phyloP scores from a whole-genome alignment of 495 filamentous ascomycete species.

The Poronia punctata region DNA sequence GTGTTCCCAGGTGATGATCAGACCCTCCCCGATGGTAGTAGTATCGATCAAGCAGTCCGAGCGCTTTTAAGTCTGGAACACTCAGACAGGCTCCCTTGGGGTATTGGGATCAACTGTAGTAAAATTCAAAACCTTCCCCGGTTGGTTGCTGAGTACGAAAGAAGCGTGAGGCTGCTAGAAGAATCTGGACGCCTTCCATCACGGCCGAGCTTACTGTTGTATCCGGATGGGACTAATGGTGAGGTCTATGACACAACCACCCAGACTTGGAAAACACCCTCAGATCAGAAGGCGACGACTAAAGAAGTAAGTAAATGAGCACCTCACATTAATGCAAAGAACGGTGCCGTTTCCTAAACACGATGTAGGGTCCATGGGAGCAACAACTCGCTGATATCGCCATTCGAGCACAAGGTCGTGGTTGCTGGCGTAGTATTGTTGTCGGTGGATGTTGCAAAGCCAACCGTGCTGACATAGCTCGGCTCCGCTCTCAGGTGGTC shows the following conservation, averaged over 20 bases:
- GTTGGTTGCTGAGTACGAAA: slow-evolving; percentile 42
- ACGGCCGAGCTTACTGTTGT: slow-evolving; percentile 54
- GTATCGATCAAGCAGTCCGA: slow-evolving; percentile 38
- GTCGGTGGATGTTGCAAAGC: slow-evolving; percentile 60
- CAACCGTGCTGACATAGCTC: slow-evolving; percentile 41
- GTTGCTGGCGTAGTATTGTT: slow-evolving; percentile 44
- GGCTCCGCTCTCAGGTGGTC: slow-evolving; percentile 26
- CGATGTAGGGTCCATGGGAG: slow-evolving; percentile 42
- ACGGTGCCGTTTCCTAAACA: slow-evolving; percentile 5
- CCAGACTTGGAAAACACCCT: slow-evolving; percentile 48
- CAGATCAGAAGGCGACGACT: slow-evolving; percentile 6
- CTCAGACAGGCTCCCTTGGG: slow-evolving; percentile 40
- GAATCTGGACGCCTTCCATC: slow-evolving; percentile 16
- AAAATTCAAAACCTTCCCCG: slow-evolving; percentile 45
- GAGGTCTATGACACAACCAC: slow-evolving; percentile 57
- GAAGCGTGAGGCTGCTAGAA: slow-evolving; percentile 29
- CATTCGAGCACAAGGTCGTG: slow-evolving; percentile 47
- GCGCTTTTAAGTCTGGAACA: slow-evolving; percentile 30
- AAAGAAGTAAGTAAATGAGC: slow-evolving; percentile 10
- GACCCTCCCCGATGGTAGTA: slow-evolving; percentile 39
- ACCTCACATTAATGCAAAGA: slow-evolving; percentile 1
- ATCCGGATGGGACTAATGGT: slow-evolving; percentile 63
- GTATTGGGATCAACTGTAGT: slow-evolving; percentile 63
- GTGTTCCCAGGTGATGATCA: slow-evolving; percentile 48
- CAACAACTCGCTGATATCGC: slow-evolving; percentile 48